phyloP scores from a whole-genome alignment of 163 green algal genomes.

The Trebouxiophyceae sp. region DNA sequence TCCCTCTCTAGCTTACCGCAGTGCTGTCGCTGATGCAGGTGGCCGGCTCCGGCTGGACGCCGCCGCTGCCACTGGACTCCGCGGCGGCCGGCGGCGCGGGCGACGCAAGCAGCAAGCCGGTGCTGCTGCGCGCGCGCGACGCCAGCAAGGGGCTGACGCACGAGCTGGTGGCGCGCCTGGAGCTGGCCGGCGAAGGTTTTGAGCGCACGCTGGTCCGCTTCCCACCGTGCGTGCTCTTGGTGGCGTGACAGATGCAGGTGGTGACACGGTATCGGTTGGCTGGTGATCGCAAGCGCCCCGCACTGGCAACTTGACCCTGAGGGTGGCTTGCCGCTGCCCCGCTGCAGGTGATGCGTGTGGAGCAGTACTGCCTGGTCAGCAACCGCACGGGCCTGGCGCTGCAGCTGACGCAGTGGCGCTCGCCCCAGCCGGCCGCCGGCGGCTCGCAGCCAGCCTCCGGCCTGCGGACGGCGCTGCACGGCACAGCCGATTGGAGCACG shows the following conservation, averaged over 20 bases:
- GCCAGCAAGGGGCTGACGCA: slow-evolving; percentile 35
- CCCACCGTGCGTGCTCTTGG: too few species aligned
- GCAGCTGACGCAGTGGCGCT: slow-evolving; percentile 47
- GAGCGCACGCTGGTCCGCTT: slow-evolving; percentile 26
- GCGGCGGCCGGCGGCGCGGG: not conserved
- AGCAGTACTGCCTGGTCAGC: slow-evolving; percentile 57
- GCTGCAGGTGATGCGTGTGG: slow-evolving; percentile 50
- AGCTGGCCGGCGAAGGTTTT: slow-evolving; percentile 30
- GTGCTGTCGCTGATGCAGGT: too few species aligned
- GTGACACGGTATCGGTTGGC: too few species aligned
- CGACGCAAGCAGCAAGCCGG: slow-evolving; percentile 32
- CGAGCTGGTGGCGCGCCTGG: slow-evolving; percentile 52
- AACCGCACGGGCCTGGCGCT: slow-evolving; percentile 67
- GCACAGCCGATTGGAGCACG: slow-evolving; percentile 9
- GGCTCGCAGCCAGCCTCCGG: not conserved
- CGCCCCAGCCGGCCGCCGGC: not conserved
- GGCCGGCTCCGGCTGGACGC: slow-evolving; percentile 49
- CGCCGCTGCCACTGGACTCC: slow-evolving; percentile 47
- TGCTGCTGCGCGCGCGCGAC: slow-evolving; percentile 50
- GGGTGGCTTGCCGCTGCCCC: not conserved
- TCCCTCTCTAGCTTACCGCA: too few species aligned
- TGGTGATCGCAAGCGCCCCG: too few species aligned
- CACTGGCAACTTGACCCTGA: too few species aligned
- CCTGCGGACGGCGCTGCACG: slow-evolving; percentile 4
- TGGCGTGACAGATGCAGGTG: too few species aligned